Base-by-base conservation (phyloP, 2,329 filamentous ascomycete genomes). In the Aspergillus awamori region DNA sequence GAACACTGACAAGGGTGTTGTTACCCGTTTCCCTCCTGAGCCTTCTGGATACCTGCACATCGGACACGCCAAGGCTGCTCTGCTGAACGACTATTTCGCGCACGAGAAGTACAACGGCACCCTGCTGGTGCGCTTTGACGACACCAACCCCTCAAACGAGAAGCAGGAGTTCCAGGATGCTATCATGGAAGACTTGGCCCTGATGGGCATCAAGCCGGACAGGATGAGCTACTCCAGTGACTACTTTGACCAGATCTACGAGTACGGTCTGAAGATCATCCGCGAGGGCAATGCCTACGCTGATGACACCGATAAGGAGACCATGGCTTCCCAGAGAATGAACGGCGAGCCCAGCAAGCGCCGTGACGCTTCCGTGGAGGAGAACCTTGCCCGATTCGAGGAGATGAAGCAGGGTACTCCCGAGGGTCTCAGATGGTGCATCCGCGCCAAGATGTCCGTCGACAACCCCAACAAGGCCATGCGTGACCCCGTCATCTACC, bases 131-230 rank as follows among this genome's bases (percentile, higher is more conserved):
- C 91, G 95, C 62, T 95, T 99, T 73, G 95, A 99, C 75, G 95
- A 99, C 74, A 99, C 95, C 59, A 99, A 99, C 79, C 95, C 95
- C 7, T 89, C 90, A 62, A 98, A 98, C 77, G 95, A 99, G 83
- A 97, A 96, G 82, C 88, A 94, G 76, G 95, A 98, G 80, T 99
- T 89, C 76, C 89, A 98, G 76, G 93, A 98, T 78, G 86, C 93
- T 5, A 99, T 99, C 64, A 83, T 97, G 41, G 90, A 97, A 80
- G 95, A 99, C 77, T 85, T 97, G 54, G 87, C 88, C 53, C 84
- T 98, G 57, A 92, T 99, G 84, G 94, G 93, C 30, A 91, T 99
- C 77, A 91, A 90, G 79, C 91, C 93, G 22, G 94, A 97, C 77
- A 85, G 86, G 66, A 84, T 93, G 61, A 92, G 91, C 17, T 96